phyloP scores from a whole-genome alignment of 1,284 basidiomycete genomes.

The Sanghuangporus baumii region DNA sequence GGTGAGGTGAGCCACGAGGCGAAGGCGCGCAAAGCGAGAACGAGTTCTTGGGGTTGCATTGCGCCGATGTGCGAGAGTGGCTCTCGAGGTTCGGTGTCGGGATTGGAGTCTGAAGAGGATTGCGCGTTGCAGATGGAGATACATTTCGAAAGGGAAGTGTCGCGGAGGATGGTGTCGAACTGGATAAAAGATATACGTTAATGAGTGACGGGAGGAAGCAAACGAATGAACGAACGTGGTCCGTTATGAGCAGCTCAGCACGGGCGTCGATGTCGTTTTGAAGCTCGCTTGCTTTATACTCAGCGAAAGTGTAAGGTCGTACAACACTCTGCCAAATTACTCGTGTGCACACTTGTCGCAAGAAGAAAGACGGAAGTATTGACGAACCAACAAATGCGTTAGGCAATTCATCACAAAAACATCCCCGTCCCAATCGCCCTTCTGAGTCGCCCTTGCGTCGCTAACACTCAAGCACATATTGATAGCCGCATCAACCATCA shows the following conservation, averaged over 20 bases:
- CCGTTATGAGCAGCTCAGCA: slow-evolving; percentile 63
- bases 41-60: slow-evolving; percentile 50
- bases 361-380: not conserved
- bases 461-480: slow-evolving; percentile 69
- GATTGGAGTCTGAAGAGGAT: not conserved
- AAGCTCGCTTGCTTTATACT: slow-evolving; percentile 52
- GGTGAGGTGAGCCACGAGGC: slow-evolving; percentile 63
- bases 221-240: slow-evolving; percentile 62
- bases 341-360: not conserved
- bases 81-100: slow-evolving; percentile 37
- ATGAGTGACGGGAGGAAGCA: not conserved
- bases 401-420: slow-evolving; percentile 85
- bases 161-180: slow-evolving; percentile 68
- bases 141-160: slow-evolving; percentile 69
- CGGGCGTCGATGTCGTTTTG: slow-evolving; percentile 58
- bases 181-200: slow-evolving; percentile 28
- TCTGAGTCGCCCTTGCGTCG: slow-evolving; percentile 54
- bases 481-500: slow-evolving; percentile 78
- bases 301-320: slow-evolving; percentile 70
- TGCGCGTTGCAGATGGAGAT: slow-evolving; percentile 44
- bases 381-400: slow-evolving; percentile 66
- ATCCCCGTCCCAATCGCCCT: slow-evolving; percentile 68
- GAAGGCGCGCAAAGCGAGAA: slow-evolving; percentile 51
- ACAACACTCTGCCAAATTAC: slow-evolving; percentile 50
- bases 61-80: slow-evolving; percentile 61